Evolutionary conservation across 257 asterid genomes (phyloP).

Genomic region (Eustoma russellianum): DNA sequence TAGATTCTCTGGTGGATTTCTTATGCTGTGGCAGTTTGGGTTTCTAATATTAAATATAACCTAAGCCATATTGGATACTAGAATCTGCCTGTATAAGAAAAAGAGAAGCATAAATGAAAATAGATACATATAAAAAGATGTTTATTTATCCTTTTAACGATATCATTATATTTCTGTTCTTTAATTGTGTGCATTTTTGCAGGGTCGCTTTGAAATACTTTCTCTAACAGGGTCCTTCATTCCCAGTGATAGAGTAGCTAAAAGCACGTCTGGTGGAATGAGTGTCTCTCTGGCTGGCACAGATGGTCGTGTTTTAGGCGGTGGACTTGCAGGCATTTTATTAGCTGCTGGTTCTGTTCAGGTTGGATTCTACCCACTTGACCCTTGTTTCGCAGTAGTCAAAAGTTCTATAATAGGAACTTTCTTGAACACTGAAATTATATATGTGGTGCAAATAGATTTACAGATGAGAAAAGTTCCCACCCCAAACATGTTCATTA

Average conservation of each 20-base stretch:
- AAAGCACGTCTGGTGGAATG: slow-evolving; percentile 89
- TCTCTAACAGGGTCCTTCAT: slow-evolving; percentile 74
- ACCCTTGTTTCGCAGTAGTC: too few relatives aligned
- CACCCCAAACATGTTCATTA: too few relatives aligned
- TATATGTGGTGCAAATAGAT: too few relatives aligned
- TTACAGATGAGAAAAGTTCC: too few relatives aligned
- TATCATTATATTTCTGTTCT: too few relatives aligned
- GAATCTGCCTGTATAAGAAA: too few relatives aligned
- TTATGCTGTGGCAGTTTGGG: neutral
- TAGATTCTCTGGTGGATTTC: neutral
- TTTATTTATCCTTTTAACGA: too few relatives aligned
- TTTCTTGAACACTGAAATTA: too few relatives aligned
- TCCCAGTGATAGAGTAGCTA: slow-evolving; percentile 66
- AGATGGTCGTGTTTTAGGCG: slow-evolving; percentile 93
- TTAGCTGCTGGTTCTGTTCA: slow-evolving; percentile 79
- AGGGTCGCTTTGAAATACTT: slow-evolving; percentile 84
- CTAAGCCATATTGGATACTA: too few relatives aligned
- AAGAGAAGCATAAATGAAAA: neutral
- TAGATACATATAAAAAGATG: neutral
- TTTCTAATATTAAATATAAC: too few relatives aligned
- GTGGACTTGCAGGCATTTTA: slow-evolving; percentile 91
- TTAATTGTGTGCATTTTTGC: slow-evolving; percentile 9
- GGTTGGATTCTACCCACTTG: too few relatives aligned
- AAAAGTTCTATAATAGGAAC: too few relatives aligned
- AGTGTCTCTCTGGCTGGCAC: slow-evolving; percentile 83